Evolutionary conservation across 257 asterid species (phyloP).

Genomic region (Lithospermum erythrorhizon): DNA sequence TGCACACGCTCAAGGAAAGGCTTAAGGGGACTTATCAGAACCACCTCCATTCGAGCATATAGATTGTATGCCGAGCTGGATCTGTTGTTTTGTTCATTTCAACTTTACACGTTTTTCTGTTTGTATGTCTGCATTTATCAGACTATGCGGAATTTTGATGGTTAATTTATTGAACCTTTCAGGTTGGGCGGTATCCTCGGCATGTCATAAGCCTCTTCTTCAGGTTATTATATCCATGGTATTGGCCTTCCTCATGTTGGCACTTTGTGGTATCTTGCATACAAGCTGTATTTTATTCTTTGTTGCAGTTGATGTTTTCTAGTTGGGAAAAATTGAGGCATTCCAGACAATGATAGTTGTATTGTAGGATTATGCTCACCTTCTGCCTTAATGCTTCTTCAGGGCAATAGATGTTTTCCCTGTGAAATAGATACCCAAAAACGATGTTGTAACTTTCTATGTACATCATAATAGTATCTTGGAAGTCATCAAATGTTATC

Average conservation of each 20-base stretch:
- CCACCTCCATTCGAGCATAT: too few relatives aligned
- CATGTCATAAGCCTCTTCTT: constrained; percentile 72
- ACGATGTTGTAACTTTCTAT: neutral
- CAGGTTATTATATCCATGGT: constrained; percentile 77
- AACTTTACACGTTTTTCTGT: too few relatives aligned
- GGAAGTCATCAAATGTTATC: neutral
- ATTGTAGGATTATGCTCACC: neutral
- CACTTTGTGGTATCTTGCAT: constrained; percentile 54
- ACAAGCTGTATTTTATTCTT: constrained; percentile 36
- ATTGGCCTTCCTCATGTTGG: constrained; percentile 98
- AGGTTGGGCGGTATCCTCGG: constrained; percentile 80
- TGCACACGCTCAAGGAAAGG: too few relatives aligned
- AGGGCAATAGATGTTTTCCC: too few relatives aligned
- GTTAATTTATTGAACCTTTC: constrained; percentile 8
- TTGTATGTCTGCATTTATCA: too few relatives aligned
- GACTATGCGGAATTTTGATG: neutral
- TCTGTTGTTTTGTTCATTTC: too few relatives aligned
- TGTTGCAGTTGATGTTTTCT: constrained; percentile 38
- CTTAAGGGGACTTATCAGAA: too few relatives aligned
- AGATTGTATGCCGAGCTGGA: too few relatives aligned
- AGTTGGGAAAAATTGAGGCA: constrained; percentile 38
- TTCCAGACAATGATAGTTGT: constrained; percentile 23
- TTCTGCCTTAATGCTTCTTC: neutral
- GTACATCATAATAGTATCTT: neutral
- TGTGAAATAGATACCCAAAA: neutral